Conservation (phyloP, 345 rosid species). For the Eucalyptus coolabah region DNA sequence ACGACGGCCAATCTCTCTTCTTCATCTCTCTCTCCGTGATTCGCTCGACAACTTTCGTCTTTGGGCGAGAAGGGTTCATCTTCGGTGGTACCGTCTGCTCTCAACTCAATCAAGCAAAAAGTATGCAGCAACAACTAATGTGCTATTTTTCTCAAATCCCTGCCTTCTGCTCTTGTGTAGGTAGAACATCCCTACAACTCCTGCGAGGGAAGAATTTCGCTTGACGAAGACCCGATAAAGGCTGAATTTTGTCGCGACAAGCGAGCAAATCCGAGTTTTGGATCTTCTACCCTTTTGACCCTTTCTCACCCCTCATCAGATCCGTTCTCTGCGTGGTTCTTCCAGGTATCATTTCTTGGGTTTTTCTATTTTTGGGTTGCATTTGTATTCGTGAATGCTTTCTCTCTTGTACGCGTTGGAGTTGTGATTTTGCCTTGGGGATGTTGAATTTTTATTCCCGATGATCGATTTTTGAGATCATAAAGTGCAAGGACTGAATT, state of each 20-base stretch:
- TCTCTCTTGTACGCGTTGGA: not conserved
- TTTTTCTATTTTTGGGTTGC: not conserved
- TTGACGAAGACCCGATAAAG: fast-evolving
- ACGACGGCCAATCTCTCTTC: too few species aligned
- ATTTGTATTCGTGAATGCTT: not conserved
- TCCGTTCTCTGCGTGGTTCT: not conserved
- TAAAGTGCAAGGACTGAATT: not conserved
- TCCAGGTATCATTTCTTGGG: not conserved
- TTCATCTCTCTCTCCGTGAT: too few species aligned
- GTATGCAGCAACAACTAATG: too few species aligned
- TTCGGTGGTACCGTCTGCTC: fast-evolving
- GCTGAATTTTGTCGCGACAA: not conserved
- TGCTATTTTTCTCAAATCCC: not conserved
- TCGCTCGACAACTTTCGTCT: too few species aligned
- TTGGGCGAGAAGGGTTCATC: too few species aligned
- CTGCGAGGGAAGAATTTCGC: not conserved
- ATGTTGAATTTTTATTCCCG: not conserved
- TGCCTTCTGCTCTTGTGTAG: not conserved
- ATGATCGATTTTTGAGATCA: not conserved
- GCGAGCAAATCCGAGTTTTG: too few species aligned
- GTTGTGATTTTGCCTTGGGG: not conserved
- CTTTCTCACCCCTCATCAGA: too few species aligned
- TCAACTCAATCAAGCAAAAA: too few species aligned
- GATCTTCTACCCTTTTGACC: too few species aligned
- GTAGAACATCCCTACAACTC: not conserved